These are phyloP conservation scores for Abelmoschus esculentus DNA, from an alignment of 345 rosid genomes.

Conservation along the genomic window DNA sequence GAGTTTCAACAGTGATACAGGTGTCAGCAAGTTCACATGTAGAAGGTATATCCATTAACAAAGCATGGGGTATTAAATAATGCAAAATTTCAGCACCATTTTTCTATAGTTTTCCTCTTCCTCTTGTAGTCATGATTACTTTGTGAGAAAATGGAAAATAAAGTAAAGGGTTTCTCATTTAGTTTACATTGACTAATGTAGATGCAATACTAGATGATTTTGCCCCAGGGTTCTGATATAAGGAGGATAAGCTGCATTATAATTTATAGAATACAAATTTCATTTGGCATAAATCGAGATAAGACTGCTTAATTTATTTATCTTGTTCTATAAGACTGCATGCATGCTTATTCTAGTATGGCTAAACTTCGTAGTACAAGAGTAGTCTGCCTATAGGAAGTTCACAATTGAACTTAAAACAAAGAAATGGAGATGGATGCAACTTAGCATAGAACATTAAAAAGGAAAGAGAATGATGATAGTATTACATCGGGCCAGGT, in stretches of 20 bases:
- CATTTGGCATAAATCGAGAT: neutral
- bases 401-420: neutral
- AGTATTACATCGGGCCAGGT: conserved; percentile 38
- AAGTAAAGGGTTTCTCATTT: neutral
- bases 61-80: neutral
- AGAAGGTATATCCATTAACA: neutral
- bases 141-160: neutral
- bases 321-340: neutral
- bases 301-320: neutral
- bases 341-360: neutral
- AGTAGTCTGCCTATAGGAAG: neutral
- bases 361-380: conserved; percentile 7
- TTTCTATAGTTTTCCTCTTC: neutral
- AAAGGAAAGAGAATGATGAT: neutral
- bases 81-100: neutral
- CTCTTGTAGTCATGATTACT: conserved; percentile 3
- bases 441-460: neutral
- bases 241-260: neutral
- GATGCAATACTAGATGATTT: neutral
- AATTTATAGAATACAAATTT: neutral
- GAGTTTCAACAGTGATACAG: neutral
- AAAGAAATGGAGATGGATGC: neutral
- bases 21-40: neutral
- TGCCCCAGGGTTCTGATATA: neutral
- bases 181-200: neutral